Percentiles rank a stretch among this genome's conserved stretches.
These are phyloP conservation scores for Alternaria sp. DNA, from an alignment of 2,329 filamentous ascomycete species.

Conservation along the genomic window DNA sequence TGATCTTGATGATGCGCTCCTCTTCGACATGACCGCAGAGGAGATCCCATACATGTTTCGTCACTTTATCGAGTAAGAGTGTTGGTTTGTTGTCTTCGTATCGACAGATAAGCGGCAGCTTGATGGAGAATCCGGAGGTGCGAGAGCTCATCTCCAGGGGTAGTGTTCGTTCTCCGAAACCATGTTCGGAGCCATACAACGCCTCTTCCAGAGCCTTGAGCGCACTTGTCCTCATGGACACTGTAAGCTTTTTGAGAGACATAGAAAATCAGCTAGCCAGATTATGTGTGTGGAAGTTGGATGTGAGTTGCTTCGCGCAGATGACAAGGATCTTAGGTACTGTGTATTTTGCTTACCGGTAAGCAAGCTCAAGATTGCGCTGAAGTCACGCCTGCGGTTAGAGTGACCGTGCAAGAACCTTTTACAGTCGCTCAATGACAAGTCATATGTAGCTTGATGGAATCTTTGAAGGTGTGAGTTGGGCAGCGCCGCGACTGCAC, in stretches of 20 bases:
- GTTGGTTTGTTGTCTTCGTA: conserved; percentile 3
- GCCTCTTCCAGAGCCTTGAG: neutral
- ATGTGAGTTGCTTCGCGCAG: neutral
- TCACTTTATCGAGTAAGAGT: neutral
- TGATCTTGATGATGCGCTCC: neutral
- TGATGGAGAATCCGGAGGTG: neutral
- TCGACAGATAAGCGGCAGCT: conserved; percentile 1
- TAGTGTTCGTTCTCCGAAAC: conserved; percentile 5
- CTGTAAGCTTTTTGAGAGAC: neutral
- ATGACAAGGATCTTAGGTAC: neutral
- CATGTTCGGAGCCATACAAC: conserved; percentile 5
- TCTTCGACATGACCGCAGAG: neutral
- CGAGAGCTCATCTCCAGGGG: conserved; percentile 1
- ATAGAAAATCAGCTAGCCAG: neutral
- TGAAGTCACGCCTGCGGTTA: neutral
- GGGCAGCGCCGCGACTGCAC: neutral
- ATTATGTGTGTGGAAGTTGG: neutral
- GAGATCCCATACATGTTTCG: neutral
- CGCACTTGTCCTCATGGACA: neutral
- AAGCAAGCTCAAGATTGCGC: neutral
- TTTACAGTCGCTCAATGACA: neutral
- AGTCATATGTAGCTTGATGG: neutral
- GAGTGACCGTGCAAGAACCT: neutral
- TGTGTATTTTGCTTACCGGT: neutral
- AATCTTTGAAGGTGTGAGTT: neutral